Evolutionary conservation across 768 basidiomycete species (phyloP).

Genomic region (Boletellus sp.): DNA sequence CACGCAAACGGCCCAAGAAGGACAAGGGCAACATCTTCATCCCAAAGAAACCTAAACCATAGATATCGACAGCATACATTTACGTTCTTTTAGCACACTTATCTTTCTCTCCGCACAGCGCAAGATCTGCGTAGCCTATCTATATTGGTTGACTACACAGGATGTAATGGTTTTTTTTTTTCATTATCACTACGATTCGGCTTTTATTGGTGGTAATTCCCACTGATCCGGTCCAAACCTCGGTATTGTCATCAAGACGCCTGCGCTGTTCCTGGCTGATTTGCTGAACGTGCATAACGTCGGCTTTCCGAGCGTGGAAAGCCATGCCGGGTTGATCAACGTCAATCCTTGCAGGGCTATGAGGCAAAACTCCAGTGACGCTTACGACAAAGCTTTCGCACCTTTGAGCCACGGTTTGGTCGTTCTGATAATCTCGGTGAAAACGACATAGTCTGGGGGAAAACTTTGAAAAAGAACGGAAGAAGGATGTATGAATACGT

Average conservation of each 20-base stretch:
- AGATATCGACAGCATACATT: constrained; percentile 7
- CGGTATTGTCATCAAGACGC: constrained; percentile 72
- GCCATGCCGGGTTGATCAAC: constrained; percentile 83
- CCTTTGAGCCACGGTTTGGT: constrained; percentile 78
- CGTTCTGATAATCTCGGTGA: constrained; percentile 76
- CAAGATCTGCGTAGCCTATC: constrained; percentile 6
- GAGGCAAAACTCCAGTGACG: not conserved
- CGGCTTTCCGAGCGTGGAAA: constrained; percentile 73
- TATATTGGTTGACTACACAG: constrained; percentile 7
- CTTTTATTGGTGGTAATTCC: constrained; percentile 69
- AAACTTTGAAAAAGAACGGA: constrained; percentile 65
- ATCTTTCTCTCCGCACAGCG: not conserved
- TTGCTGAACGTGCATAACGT: constrained; percentile 88
- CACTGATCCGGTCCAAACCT: constrained; percentile 83
- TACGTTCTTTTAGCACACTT: not conserved
- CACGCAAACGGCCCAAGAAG: constrained; percentile 31
- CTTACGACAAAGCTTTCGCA: constrained; percentile 27
- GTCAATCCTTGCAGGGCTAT: constrained; percentile 58
- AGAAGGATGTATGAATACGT: constrained; percentile 90
- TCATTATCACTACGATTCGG: constrained; percentile 11
- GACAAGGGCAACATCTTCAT: constrained; percentile 52
- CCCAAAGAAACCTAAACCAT: constrained; percentile 48
- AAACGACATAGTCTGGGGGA: constrained; percentile 87
- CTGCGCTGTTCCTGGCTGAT: constrained; percentile 64
- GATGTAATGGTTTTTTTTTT: constrained; percentile 16